Base-by-base conservation (phyloP, 257 asterid genomes). In the Solanum boliviense region DNA sequence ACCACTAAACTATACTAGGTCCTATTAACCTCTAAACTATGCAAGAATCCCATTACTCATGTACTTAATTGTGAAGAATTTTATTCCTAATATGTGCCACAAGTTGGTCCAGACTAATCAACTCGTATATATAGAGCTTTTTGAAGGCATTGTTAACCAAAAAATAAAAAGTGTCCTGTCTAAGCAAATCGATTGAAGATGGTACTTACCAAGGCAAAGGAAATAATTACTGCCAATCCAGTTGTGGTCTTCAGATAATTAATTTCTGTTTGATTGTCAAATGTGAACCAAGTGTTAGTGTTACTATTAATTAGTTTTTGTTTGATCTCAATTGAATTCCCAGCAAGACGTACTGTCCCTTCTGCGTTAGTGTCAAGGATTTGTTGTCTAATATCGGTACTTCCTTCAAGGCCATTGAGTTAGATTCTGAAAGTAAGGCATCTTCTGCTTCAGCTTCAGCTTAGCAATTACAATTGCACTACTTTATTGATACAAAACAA, bases 271-370 rank as follows among this genome's bases (percentile, higher is more conserved):
- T 56, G 65, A 82, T 52, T 86, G 89, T 1, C 6, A 18, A 82
- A 48, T 48, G 20, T 18, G 62, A 25, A 25, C 0, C 6, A 62
- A 10, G 46, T 41, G 41, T 36, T 36, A 75, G 21, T 89, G 84
- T 41, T 83, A 15, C 62, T 56, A 56, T 56, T 56, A 56, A 56
- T 71, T 35, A 9, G 27, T 29, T 29, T 9, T 84, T 23, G 46
- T 9, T 84, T 31, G 84, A 2, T 44, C 13, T n/a, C 6, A 39
- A 76, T 73, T 71, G 56, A 82, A 60, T 82, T 86, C 35, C 89
- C 98, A 96, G 98, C 98, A 96, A 96, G 88, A 86, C 94, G 84
- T 92, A 83, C 91, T 96, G 99, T 85, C 95, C 99, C 6, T 96
- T 29, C 90, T 94, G 98, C 92, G 88, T 78, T 35, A 85, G 71